Conservation (phyloP, 2,329 filamentous ascomycete genomes). For the Shiraia sp. region DNA sequence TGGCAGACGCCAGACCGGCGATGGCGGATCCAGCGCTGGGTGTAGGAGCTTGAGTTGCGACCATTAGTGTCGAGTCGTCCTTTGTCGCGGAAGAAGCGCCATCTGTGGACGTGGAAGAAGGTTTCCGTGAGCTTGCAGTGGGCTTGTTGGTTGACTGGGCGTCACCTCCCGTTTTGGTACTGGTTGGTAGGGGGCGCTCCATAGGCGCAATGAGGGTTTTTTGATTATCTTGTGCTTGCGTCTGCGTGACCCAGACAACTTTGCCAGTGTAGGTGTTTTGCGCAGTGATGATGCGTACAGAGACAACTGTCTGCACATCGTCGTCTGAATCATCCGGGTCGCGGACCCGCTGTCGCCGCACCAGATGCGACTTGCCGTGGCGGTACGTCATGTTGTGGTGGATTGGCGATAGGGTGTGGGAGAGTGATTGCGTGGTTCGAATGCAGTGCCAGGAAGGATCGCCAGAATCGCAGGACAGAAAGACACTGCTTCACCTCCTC, state of each 20-base stretch:
- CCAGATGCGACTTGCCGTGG: conserved; percentile 31
- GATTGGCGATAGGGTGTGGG: conserved; percentile 4
- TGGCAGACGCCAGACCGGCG: conserved; percentile 22
- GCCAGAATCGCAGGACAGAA: too few relatives aligned
- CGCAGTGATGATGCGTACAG: conserved; percentile 57
- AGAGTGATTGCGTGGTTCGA: background rate
- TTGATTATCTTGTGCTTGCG: conserved; percentile 9
- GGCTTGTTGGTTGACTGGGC: conserved; percentile 16
- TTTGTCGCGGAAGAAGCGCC: conserved; percentile 22
- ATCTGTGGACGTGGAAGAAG: conserved; percentile 20
- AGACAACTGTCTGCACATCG: conserved; percentile 40
- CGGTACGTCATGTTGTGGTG: conserved; percentile 24
- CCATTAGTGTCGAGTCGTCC: conserved; percentile 24
- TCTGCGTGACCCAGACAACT: conserved; percentile 31
- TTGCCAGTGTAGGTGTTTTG: conserved; percentile 57
- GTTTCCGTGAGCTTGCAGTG: conserved; percentile 20
- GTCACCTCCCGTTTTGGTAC: conserved; percentile 13
- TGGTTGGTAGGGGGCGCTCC: conserved; percentile 17
- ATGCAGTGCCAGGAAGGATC: conserved; percentile 1
- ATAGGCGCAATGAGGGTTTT: conserved; percentile 26
- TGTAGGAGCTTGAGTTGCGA: conserved; percentile 34
- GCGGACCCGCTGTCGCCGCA: conserved; percentile 32
- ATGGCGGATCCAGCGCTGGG: conserved; percentile 16
- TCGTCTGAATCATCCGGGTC: conserved; percentile 16
- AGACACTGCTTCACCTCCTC: conserved; percentile 17